phyloP scores from a whole-genome alignment of 2,329 filamentous ascomycete genomes.

The Neoscytalidium dimidiatum region DNA sequence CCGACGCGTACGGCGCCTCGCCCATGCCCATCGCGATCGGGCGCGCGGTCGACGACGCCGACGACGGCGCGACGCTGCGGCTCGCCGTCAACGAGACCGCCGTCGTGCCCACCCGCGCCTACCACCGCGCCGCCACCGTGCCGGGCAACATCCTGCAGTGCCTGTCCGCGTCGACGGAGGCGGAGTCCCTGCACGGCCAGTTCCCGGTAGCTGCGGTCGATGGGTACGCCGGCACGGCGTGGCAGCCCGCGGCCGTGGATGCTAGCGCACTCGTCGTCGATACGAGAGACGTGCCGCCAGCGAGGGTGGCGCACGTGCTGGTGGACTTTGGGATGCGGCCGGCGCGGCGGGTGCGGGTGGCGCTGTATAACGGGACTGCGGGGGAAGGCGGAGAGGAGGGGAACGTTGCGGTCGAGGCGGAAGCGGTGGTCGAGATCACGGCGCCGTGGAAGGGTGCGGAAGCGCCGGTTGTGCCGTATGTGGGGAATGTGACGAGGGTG shows the following conservation, averaged over 20 bases:
- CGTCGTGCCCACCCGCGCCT: conserved; percentile 60
- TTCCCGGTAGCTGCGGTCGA: conserved; percentile 69
- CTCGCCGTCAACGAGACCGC: conserved; percentile 55
- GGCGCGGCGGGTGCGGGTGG: conserved; percentile 55
- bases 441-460: conserved; percentile 41
- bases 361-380: conserved; percentile 54
- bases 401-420: conserved; percentile 33
- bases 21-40: conserved; percentile 63
- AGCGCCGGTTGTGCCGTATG: conserved; percentile 41
- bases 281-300: conserved; percentile 39
- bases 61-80: conserved; percentile 40
- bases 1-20: conserved; percentile 53
- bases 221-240: conserved; percentile 65
- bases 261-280: conserved; percentile 58
- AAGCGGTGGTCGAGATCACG: conserved; percentile 43
- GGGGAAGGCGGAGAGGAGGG: conserved; percentile 29
- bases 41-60: conserved; percentile 9
- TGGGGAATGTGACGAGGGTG: conserved; percentile 49
- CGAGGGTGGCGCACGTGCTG: conserved; percentile 51
- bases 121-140: conserved; percentile 56
- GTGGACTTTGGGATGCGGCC: conserved; percentile 64
- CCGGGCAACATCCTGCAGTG: conserved; percentile 67
- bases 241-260: conserved; percentile 61
- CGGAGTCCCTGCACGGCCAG: conserved; percentile 61
- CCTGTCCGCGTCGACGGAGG: conserved; percentile 51